A percentile compares a stretch with the other conserved stretches of the same genome.
These are phyloP conservation scores for Candida tetrigidarum DNA, from an alignment of 1,139 yeast genomes.

Conservation along the genomic window DNA sequence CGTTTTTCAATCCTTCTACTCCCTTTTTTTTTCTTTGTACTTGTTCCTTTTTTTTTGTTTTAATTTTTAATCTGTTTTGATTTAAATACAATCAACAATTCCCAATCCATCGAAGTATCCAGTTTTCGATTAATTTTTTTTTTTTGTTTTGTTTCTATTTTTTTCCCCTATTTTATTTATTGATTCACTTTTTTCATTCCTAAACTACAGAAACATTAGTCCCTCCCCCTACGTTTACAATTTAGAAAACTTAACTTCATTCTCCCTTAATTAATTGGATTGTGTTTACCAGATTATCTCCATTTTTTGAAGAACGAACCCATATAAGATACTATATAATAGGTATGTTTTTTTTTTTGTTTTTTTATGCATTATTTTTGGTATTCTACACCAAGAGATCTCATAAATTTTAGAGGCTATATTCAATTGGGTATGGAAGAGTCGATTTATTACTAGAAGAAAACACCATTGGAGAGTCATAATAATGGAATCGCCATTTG, in stretches of 20 bases:
- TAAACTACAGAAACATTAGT: no score
- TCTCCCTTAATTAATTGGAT: background rate
- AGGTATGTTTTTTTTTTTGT: background rate
- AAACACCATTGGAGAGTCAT: no score
- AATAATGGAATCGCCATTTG: no score
- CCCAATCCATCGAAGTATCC: background rate
- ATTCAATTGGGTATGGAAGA: no score
- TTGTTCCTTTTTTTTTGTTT: background rate
- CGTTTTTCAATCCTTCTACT: background rate
- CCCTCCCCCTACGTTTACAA: background rate
- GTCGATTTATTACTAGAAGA: no score
- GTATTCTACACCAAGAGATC: background rate
- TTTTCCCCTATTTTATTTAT: background rate
- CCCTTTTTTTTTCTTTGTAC: background rate
- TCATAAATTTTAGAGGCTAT: background rate
- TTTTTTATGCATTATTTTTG: background rate
- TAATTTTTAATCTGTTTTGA: no score
- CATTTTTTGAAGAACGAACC: background rate
- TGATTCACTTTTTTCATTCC: background rate
- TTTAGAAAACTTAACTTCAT: background rate
- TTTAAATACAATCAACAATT: slow-evolving; percentile 3
- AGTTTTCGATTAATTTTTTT: no score
- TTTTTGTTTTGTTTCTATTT: background rate
- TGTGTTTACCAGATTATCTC: background rate
- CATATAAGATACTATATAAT: background rate